These are phyloP conservation scores for Globisporangium mamillatum DNA, from an alignment of 352 stramenopile genomes.

Conservation along the genomic window DNA sequence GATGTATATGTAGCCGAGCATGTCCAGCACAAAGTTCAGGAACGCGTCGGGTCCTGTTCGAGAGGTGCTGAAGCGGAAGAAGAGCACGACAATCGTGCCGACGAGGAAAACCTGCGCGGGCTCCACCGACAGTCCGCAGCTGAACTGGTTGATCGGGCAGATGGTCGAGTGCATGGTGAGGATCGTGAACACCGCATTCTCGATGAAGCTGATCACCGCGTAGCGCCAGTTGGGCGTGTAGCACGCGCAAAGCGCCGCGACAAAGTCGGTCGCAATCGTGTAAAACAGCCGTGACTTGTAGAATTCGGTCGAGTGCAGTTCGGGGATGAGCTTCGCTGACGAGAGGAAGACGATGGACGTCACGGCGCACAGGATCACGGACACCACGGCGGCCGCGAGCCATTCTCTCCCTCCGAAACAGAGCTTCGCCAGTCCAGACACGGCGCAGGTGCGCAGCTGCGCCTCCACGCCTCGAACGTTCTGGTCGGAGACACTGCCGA, in stretches of 20 bases:
- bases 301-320: constrained; percentile 46
- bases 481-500: constrained; percentile 8
- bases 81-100: constrained; percentile 53
- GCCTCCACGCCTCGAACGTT: constrained; percentile 26
- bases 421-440: constrained; percentile 23
- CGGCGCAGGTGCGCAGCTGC: constrained; percentile 25
- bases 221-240: constrained; percentile 68
- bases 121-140: constrained; percentile 46
- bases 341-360: constrained; percentile 35
- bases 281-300: constrained; percentile 52
- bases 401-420: constrained; percentile 36
- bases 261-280: constrained; percentile 53
- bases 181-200: constrained; percentile 68
- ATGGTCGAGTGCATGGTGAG: constrained; percentile 64
- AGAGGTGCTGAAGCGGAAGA: constrained; percentile 40
- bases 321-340: constrained; percentile 26
- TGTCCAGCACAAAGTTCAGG: constrained; percentile 52
- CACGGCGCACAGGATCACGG: constrained; percentile 26
- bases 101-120: constrained; percentile 49
- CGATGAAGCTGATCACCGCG: constrained; percentile 56
- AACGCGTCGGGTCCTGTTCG: constrained; percentile 22
- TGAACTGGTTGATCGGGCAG: constrained; percentile 71
- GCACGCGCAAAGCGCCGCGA: constrained; percentile 47
- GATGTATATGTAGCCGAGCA: constrained; percentile 78
- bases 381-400: constrained; percentile 39